Percentiles rank a stretch among this genome's conserved stretches.
Evolutionary conservation across 176 grass and related monocot genomes (phyloP).

Genomic region (Tuctoria greenei): DNA sequence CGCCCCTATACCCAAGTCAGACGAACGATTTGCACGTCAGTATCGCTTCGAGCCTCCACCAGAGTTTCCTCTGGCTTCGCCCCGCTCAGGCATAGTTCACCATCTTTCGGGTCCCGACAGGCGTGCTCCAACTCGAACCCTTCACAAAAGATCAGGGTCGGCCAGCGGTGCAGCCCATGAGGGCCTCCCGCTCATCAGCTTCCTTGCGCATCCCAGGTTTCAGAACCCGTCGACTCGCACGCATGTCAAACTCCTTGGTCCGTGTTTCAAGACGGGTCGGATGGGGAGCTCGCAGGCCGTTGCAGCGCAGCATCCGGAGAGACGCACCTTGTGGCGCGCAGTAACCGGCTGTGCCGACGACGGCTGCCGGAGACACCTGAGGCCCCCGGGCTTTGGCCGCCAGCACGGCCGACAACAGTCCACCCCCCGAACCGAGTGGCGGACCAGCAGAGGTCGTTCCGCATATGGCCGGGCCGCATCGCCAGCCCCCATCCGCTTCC

Average conservation of each 20-base stretch:
- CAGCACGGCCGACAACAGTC: no score
- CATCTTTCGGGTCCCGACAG: constrained; percentile 76
- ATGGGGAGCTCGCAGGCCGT: constrained; percentile 35
- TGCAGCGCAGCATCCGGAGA: not conserved
- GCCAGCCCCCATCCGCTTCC: constrained; percentile 63
- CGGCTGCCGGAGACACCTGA: no score
- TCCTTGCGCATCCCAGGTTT: not conserved
- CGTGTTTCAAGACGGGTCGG: constrained; percentile 76
- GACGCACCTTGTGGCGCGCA: no score
- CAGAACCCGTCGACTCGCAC: constrained; percentile 6
- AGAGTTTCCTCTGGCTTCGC: constrained; percentile 63
- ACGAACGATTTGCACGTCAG: constrained; percentile 72
- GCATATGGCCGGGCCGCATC: constrained; percentile 40
- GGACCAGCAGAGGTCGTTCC: no score
- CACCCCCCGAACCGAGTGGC: no score
- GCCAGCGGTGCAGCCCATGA: constrained; percentile 36
- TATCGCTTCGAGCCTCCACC: constrained; percentile 70
- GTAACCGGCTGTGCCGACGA: no score
- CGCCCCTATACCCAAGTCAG: constrained; percentile 67
- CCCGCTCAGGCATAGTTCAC: constrained; percentile 77
- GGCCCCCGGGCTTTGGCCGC: no score
- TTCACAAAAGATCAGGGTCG: constrained; percentile 58
- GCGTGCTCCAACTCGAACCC: constrained; percentile 60
- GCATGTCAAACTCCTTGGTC: constrained; percentile 79
- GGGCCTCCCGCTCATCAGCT: not conserved